These are phyloP conservation scores for Pestalotiopsis sp. DNA, from an alignment of 2,329 filamentous ascomycete species.

Conservation along the genomic window DNA sequence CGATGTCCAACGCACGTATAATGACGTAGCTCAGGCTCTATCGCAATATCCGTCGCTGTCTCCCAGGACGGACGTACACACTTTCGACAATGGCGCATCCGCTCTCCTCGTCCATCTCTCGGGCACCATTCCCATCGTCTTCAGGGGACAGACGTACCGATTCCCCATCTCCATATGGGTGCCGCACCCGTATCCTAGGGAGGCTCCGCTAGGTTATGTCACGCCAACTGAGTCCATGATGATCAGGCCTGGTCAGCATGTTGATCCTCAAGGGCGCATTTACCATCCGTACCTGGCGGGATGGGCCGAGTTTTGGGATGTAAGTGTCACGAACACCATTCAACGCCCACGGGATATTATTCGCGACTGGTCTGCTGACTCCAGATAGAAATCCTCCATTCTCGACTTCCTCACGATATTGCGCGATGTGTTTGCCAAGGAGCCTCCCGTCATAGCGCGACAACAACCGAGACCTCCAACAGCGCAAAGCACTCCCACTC, in stretches of 20 bases:
- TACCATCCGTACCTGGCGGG: constrained; percentile 95
- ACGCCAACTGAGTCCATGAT: constrained; percentile 87
- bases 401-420: constrained; percentile 82
- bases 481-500: constrained; percentile 40
- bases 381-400: constrained; percentile 73
- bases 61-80: constrained; percentile 93
- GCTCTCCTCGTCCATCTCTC: constrained; percentile 84
- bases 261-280: constrained; percentile 87
- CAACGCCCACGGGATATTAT: neutral
- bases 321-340: constrained; percentile 48
- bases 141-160: constrained; percentile 85
- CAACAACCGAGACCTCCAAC: constrained; percentile 52
- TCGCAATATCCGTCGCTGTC: constrained; percentile 78
- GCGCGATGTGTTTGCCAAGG: constrained; percentile 87
- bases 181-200: constrained; percentile 84
- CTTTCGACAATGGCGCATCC: constrained; percentile 85
- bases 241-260: constrained; percentile 90
- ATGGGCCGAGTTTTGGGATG: constrained; percentile 90
- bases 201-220: constrained; percentile 86
- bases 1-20: constrained; percentile 90
- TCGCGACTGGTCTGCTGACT: constrained; percentile 20
- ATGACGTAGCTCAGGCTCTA: constrained; percentile 83
- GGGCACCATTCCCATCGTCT: constrained; percentile 88
- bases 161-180: constrained; percentile 95
- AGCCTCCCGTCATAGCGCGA: constrained; percentile 85